Evolutionary conservation across 2,329 filamentous ascomycete species (phyloP).

Genomic region (Xylariaceae sp.): DNA sequence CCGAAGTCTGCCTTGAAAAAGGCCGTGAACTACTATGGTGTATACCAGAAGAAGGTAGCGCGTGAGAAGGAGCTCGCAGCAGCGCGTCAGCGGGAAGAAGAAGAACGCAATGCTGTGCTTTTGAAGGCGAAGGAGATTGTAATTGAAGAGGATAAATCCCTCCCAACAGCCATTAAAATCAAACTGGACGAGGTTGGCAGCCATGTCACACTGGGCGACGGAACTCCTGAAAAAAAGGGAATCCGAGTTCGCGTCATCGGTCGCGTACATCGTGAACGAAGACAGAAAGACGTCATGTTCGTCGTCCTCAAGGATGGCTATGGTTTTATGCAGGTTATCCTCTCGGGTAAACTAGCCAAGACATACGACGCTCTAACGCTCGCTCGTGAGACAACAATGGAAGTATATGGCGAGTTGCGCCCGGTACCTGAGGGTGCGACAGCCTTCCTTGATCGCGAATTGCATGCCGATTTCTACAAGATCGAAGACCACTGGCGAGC

Average conservation of each 20-base stretch:
- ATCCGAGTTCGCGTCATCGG: slow-evolving; percentile 15
- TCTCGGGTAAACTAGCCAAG: slow-evolving; percentile 64
- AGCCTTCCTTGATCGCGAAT: slow-evolving; percentile 78
- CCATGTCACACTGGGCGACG: slow-evolving; percentile 12
- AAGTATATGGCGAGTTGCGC: slow-evolving; percentile 77
- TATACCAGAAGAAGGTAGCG: slow-evolving; percentile 16
- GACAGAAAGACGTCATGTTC: slow-evolving; percentile 16
- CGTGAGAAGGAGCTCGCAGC: slow-evolving; percentile 17
- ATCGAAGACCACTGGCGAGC: slow-evolving; percentile 63
- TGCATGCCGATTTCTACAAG: slow-evolving; percentile 85
- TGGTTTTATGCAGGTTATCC: slow-evolving; percentile 63
- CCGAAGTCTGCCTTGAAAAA: slow-evolving; percentile 16
- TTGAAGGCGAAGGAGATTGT: slow-evolving; percentile 17
- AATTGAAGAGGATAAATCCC: slow-evolving; percentile 12
- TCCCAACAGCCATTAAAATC: slow-evolving; percentile 13
- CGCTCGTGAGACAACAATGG: slow-evolving; percentile 80
- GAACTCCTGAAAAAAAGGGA: slow-evolving; percentile 9
- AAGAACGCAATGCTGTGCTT: slow-evolving; percentile 14
- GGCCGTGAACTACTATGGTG: slow-evolving; percentile 14
- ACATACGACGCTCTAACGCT: slow-evolving; percentile 88
- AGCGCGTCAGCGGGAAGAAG: slow-evolving; percentile 14
- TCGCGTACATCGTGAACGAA: slow-evolving; percentile 15
- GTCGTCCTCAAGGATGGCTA: slow-evolving; percentile 44
- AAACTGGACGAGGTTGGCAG: slow-evolving; percentile 15
- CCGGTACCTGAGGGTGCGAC: slow-evolving; percentile 71